A percentile compares a stretch with the other conserved stretches of the same genome.
Conservation (phyloP, 805 yeast species). For the Vanderwaltozyma verrucispora region DNA sequence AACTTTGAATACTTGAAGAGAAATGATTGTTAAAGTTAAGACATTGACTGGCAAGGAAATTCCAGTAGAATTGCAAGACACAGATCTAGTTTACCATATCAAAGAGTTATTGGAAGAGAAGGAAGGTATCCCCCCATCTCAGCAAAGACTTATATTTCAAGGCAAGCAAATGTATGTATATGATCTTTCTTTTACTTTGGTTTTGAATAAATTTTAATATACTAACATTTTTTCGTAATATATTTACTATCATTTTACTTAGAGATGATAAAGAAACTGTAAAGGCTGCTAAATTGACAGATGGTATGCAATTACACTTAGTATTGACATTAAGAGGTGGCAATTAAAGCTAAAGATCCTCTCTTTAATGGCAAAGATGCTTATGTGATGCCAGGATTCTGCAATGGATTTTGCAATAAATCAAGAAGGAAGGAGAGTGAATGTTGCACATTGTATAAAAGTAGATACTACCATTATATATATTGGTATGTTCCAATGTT, state of each 20-base stretch:
- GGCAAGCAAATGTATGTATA: constrained; percentile 79
- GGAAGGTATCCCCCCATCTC: constrained; percentile 95
- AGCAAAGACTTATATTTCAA: constrained; percentile 80
- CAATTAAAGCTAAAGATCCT: constrained; percentile 3
- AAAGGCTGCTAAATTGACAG: constrained; percentile 59
- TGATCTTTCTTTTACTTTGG: neutral
- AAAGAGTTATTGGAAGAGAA: constrained; percentile 91
- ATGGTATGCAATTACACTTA: constrained; percentile 82
- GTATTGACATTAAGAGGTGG: constrained; percentile 95
- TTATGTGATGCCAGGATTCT: neutral
- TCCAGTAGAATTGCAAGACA: constrained; percentile 25
- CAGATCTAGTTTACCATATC: constrained; percentile 47
- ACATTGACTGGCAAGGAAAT: constrained; percentile 30
- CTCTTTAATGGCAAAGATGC: too few relatives aligned
- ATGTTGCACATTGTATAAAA: too few relatives aligned
- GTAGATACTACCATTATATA: too few relatives aligned
- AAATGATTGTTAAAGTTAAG: constrained; percentile 21
- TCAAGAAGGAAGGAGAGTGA: too few relatives aligned
- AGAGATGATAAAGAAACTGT: constrained; percentile 68
- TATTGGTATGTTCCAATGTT: too few relatives aligned
- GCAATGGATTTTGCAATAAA: too few relatives aligned
- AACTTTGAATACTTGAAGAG: neutral
- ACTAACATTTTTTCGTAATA: too few relatives aligned
- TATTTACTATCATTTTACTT: too few relatives aligned
- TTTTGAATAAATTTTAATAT: neutral